phyloP scores from a whole-genome alignment of 1,139 yeast genomes.

The Wickerhamomyces sp. region DNA sequence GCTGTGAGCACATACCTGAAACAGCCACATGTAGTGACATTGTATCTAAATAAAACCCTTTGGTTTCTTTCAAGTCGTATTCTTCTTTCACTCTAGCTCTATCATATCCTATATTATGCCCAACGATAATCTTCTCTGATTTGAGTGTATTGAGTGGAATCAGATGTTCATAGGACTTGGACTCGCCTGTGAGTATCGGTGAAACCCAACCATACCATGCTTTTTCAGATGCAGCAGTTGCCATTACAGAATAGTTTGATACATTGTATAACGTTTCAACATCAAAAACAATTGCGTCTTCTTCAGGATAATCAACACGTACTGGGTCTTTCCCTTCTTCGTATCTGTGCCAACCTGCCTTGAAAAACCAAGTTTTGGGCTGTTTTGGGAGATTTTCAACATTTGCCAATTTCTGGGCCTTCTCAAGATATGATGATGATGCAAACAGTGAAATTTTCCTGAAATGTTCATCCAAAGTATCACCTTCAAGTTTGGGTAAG shows the following conservation, averaged over 20 bases:
- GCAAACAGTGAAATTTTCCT: conserved; percentile 58
- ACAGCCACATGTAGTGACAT: conserved; percentile 91
- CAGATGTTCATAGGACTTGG: conserved; percentile 49
- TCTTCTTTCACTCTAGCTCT: conserved; percentile 84
- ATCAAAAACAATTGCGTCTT: conserved; percentile 71
- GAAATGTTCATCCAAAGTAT: conserved; percentile 79
- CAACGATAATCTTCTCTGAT: conserved; percentile 60
- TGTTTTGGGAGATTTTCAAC: conserved; percentile 35
- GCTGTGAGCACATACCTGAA: conserved; percentile 91
- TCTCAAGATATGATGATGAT: conserved; percentile 54
- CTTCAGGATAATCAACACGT: conserved; percentile 60
- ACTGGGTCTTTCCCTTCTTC: conserved; percentile 37
- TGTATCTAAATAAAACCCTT: conserved; percentile 81
- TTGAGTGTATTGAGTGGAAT: conserved; percentile 62
- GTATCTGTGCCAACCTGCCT: conserved; percentile 85
- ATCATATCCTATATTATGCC: conserved; percentile 90
- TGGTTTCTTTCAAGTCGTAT: conserved; percentile 60
- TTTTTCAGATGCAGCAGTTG: conserved; percentile 67
- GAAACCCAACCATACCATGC: conserved; percentile 98
- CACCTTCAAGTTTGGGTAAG: conserved; percentile 69
- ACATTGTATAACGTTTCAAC: conserved; percentile 81
- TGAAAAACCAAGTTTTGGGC: conserved; percentile 53
- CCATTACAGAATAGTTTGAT: conserved; percentile 72
- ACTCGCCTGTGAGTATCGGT: conserved; percentile 61
- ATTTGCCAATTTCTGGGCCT: conserved; percentile 38